These are phyloP conservation scores for Tolypocladium cylindrosporum DNA, from an alignment of 2,329 filamentous ascomycete genomes.

Conservation along the genomic window DNA sequence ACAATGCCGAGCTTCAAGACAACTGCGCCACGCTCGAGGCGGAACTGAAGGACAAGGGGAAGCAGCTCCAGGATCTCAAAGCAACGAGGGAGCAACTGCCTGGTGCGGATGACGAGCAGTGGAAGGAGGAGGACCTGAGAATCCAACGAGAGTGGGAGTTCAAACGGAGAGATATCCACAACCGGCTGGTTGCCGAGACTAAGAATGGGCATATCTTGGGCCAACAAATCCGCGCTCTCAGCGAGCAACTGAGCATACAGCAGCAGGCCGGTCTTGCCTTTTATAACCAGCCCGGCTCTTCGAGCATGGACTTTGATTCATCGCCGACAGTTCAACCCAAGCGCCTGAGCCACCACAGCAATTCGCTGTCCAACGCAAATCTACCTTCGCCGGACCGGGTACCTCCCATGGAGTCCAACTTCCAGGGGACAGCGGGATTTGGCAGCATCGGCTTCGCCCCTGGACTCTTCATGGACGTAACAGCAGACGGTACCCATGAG, in stretches of 20 bases:
- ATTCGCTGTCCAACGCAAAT: slow-evolving; percentile 31
- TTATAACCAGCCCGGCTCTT: slow-evolving; percentile 34
- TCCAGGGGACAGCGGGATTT: slow-evolving; percentile 44
- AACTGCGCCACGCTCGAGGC: slow-evolving; percentile 58
- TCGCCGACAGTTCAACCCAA: slow-evolving; percentile 30
- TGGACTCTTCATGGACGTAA: slow-evolving; percentile 41
- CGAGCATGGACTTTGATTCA: slow-evolving; percentile 38
- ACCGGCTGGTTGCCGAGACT: slow-evolving; percentile 35
- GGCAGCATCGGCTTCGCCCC: slow-evolving; percentile 40
- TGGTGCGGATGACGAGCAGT: slow-evolving; percentile 50
- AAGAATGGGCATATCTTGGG: slow-evolving; percentile 36
- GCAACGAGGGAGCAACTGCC: slow-evolving; percentile 55
- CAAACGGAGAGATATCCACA: slow-evolving; percentile 42
- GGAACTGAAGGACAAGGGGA: slow-evolving; percentile 55
- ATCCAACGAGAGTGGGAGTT: slow-evolving; percentile 47
- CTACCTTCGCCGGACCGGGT: slow-evolving; percentile 30
- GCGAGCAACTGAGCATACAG: slow-evolving; percentile 33
- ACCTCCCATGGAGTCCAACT: slow-evolving; percentile 28
- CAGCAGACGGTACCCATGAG: slow-evolving; percentile 26
- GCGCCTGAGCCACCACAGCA: slow-evolving; percentile 37
- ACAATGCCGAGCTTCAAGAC: slow-evolving; percentile 53
- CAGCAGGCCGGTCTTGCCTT: slow-evolving; percentile 31
- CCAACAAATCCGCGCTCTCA: slow-evolving; percentile 32
- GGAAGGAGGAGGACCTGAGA: slow-evolving; percentile 39
- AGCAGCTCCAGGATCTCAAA: slow-evolving; percentile 65